phyloP scores from a whole-genome alignment of 441 rosid genomes.

The Pelargonium cotyledonis region DNA sequence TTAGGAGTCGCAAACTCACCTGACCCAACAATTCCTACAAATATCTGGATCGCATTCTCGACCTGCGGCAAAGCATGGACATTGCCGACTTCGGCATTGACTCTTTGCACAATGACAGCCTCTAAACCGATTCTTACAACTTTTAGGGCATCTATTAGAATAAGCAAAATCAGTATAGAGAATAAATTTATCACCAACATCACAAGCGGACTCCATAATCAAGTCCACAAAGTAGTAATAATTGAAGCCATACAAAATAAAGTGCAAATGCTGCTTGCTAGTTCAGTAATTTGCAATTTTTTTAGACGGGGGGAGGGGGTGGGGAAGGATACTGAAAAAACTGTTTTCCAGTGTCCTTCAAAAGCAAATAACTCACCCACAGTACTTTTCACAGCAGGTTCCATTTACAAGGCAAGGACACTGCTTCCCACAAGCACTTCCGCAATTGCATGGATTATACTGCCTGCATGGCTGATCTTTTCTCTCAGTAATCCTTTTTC shows the following conservation, averaged over 20 bases:
- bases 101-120: constrained; percentile 99
- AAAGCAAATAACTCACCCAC: constrained; percentile 70
- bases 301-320: too few relatives aligned
- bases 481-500: constrained; percentile 84
- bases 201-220: neutral
- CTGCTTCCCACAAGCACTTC: constrained; percentile 88
- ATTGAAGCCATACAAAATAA: too few relatives aligned
- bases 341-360: neutral
- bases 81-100: constrained; percentile 97
- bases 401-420: constrained; percentile 85
- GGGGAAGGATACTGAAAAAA: too few relatives aligned
- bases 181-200: constrained; percentile 15
- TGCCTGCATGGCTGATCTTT: constrained; percentile 99
- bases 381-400: constrained; percentile 98
- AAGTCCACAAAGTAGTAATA: too few relatives aligned
- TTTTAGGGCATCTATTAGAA: constrained; percentile 76
- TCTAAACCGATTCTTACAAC: constrained; percentile 97
- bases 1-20: constrained; percentile 41
- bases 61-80: constrained; percentile 99
- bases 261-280: too few relatives aligned
- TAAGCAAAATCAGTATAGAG: constrained; percentile 18
- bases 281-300: too few relatives aligned
- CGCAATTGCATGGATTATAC: constrained; percentile 93
- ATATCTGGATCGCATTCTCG: constrained; percentile 99
- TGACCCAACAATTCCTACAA: constrained; percentile 99